Conservation (phyloP, 164 flowering plant genomes). For the Stephania cephalantha region DNA sequence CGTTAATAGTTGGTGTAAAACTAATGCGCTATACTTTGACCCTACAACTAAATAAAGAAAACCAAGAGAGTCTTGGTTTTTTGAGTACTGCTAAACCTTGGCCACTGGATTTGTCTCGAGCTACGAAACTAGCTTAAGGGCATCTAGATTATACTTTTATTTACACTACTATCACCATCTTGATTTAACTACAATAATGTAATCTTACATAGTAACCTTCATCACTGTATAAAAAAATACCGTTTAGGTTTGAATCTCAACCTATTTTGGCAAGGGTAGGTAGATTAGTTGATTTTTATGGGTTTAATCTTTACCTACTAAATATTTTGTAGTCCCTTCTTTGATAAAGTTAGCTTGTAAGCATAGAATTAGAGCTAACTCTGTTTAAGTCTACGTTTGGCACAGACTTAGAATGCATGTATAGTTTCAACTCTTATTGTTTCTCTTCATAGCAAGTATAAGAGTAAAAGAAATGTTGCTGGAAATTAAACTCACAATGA, state of each 20-base stretch:
- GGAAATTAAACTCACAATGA: too few relatives aligned
- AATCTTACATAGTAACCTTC: not conserved
- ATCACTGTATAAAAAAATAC: not conserved
- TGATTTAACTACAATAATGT: not conserved
- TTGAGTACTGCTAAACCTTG: too few relatives aligned
- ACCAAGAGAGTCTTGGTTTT: too few relatives aligned
- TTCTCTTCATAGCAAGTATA: not conserved
- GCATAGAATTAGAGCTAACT: not conserved
- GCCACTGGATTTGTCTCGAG: too few relatives aligned
- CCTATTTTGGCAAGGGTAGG: slow-evolving; percentile 9
- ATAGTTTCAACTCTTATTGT: slow-evolving; percentile 6
- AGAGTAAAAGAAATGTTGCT: not conserved
- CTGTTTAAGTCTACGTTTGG: slow-evolving; percentile 4
- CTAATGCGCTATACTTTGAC: too few relatives aligned
- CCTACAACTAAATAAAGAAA: too few relatives aligned
- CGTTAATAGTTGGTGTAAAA: too few relatives aligned
- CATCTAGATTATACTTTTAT: not conserved
- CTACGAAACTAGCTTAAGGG: too few relatives aligned
- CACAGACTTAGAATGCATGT: not conserved
- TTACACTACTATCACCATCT: not conserved
- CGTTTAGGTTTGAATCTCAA: slow-evolving; percentile 8
- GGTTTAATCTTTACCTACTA: slow-evolving; percentile 14
- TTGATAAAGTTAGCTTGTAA: slow-evolving; percentile 15
- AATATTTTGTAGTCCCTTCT: slow-evolving; percentile 12
- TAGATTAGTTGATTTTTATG: slow-evolving; percentile 15